Evolutionary conservation across 2,329 filamentous ascomycete genomes (phyloP).

Genomic region (Xylariaceae sp.): DNA sequence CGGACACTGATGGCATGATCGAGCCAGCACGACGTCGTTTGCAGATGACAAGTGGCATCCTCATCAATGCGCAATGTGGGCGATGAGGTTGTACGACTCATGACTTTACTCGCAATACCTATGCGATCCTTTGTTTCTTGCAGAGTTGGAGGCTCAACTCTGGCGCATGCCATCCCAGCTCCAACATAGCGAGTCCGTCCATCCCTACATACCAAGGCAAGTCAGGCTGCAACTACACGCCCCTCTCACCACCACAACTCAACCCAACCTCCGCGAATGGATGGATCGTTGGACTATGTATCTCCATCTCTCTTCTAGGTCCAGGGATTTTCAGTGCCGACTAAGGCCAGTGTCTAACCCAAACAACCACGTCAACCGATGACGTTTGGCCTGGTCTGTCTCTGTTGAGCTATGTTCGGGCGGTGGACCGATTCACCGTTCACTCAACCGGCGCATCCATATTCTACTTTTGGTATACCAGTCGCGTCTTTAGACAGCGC

Average conservation of each 20-base stretch:
- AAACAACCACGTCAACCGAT: too few relatives aligned
- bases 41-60: too few relatives aligned
- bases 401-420: not conserved
- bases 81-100: too few relatives aligned
- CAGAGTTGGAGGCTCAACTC: too few relatives aligned
- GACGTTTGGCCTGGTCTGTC: not conserved
- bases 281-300: not conserved
- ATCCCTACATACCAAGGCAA: not conserved
- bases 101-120: too few relatives aligned
- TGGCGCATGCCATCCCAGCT: too few relatives aligned
- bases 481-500: not conserved
- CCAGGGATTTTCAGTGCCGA: not conserved
- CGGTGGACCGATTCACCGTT: not conserved
- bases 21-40: too few relatives aligned
- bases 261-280: not conserved
- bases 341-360: not conserved
- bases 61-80: too few relatives aligned
- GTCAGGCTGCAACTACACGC: too few relatives aligned
- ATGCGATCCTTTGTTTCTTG: too few relatives aligned
- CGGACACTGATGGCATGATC: not conserved
- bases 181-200: not conserved
- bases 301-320: not conserved
- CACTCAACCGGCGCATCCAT: not conserved
- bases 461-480: not conserved
- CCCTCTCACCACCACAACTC: too few relatives aligned